Evolutionary conservation across 352 stramenopile species (phyloP).

Genomic region (Phytopythium boreale): DNA sequence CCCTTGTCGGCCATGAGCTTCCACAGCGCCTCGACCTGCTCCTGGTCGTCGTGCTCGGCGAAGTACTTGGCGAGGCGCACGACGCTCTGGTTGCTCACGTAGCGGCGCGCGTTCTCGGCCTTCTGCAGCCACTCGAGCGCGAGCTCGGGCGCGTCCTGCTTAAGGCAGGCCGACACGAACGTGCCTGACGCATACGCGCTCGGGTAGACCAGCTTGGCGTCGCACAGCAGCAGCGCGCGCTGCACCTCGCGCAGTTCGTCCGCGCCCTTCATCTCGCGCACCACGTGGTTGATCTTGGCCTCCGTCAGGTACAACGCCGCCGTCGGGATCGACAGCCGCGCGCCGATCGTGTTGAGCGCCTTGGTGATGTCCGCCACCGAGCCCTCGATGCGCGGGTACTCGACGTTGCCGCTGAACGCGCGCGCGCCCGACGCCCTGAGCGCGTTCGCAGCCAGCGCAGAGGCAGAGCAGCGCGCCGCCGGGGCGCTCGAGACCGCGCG

Average conservation of each 20-base stretch:
- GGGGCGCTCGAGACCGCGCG: neutral
- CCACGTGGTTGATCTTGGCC: constrained; percentile 81
- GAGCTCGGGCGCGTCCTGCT: constrained; percentile 48
- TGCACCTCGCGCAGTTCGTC: constrained; percentile 72
- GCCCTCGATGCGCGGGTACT: constrained; percentile 80
- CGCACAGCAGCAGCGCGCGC: constrained; percentile 68
- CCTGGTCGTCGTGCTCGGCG: constrained; percentile 45
- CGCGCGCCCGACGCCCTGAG: constrained; percentile 18
- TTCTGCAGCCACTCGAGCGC: constrained; percentile 69
- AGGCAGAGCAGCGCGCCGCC: neutral
- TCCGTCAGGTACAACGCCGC: constrained; percentile 76
- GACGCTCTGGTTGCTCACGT: constrained; percentile 77
- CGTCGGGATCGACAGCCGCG: constrained; percentile 73
- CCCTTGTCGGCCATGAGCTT: constrained; percentile 42
- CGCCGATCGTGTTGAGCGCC: constrained; percentile 64
- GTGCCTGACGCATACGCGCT: constrained; percentile 54
- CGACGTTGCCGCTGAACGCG: constrained; percentile 77
- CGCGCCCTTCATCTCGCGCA: constrained; percentile 75
- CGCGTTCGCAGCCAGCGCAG: neutral
- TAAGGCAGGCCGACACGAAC: constrained; percentile 68
- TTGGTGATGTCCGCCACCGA: constrained; percentile 69
- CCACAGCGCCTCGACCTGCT: constrained; percentile 59
- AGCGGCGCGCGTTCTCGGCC: constrained; percentile 70
- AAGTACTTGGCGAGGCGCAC: constrained; percentile 73
- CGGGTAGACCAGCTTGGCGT: constrained; percentile 76